Base-by-base conservation (phyloP, 352 stramenopile species). In the Phytophthora sojae region DNA sequence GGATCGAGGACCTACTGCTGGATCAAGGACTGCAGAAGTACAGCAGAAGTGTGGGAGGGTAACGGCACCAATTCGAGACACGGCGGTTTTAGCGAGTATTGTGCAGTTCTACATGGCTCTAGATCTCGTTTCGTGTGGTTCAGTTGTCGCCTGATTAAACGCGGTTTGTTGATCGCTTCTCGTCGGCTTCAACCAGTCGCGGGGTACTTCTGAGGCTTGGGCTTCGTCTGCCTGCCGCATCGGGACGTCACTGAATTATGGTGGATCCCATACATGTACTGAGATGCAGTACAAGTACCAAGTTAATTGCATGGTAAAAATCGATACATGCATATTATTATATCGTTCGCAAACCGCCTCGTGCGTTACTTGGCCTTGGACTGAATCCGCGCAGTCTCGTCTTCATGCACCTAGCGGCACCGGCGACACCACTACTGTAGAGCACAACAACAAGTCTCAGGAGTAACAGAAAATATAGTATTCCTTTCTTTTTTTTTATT, bases 211-310 rank as follows among this genome's bases (percentile, higher is more conserved):
- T 45, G 69, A 54, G 51, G 17, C 17, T 60, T 86, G 15, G 79
- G 79, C 3, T 80, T 82, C n/a, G 23, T 61, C 2, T 82, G 75
- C 26, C 79, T 73, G 9, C 50, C 52, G 14, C 47, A 57, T 42
- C 75, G 77, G 17, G 74, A 83, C 57, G 64, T 80, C 26, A 66
- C 77, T 11, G 70, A 83, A 17, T 83, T 82, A 64, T 83, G 44
- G 75, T 83, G 1, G 72, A 83, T 47, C 55, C 81, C 8, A 62
- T n/a, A n/a, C n/a, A n/a, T n/a, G 73, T 29, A 81, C 75, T 15
- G 55, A 73, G 32, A 49, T 30, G 57, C 32, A 37, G 32, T 9
- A 14, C 32, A 37, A 37, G 32, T 37, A 37, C 32, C 32, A 37
- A 37, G 32, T 12, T 7, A 37, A 37, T n/a, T n/a, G n/a, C n/a